Evolutionary conservation across 441 rosid species (phyloP), one percentile per base, ranked within the genome.

Genomic region (Corymbia citriodora): DNA sequence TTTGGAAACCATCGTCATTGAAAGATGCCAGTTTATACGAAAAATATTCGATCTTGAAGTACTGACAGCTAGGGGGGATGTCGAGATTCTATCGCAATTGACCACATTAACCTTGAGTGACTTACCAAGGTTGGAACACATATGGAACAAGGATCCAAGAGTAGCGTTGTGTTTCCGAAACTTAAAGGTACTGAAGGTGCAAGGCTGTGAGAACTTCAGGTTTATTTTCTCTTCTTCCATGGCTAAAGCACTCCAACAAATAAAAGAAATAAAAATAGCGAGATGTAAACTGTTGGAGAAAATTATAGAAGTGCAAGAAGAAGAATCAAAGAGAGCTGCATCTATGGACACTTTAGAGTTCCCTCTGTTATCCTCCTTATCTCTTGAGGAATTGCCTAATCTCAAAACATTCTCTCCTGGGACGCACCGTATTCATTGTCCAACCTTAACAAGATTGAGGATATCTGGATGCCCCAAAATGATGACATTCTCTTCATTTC

Each of bases 161-260:
- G 13, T 0, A 63, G 0, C 0, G 1, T 63, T 2, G 3, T 65
- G 17, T n/a, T n/a, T 29, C 2, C 72, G 0, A 65, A 65, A 65
- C 4, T 65, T 65, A 6, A 65, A 4, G 36, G 1, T 1, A n/a
- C 5, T 65, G 1, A 65, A n/a, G 36, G 36, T 65, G 19, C 36
- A 65, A 65, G 7, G 2, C 0, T 65, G 72, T 13, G 72, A 65
- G 1, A 65, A 13, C 36, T 0, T 65, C 2, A n/a, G 19, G 6
- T 65, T 65, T 65, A 5, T 63, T 65, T 65, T 65, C n/a, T n/a
- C 72, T 65, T 65, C 72, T 65, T 29, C 36, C 36, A 14, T n/a
- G 19, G 36, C 72, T n/a, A 65, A n/a, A n/a, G 36, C 74, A n/a
- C 74, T 65, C 0, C 0, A 1, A 5, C 74, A 65, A 3, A 65